Base-by-base conservation (phyloP, 305 asterid species). In the Fraxinus velutina region DNA sequence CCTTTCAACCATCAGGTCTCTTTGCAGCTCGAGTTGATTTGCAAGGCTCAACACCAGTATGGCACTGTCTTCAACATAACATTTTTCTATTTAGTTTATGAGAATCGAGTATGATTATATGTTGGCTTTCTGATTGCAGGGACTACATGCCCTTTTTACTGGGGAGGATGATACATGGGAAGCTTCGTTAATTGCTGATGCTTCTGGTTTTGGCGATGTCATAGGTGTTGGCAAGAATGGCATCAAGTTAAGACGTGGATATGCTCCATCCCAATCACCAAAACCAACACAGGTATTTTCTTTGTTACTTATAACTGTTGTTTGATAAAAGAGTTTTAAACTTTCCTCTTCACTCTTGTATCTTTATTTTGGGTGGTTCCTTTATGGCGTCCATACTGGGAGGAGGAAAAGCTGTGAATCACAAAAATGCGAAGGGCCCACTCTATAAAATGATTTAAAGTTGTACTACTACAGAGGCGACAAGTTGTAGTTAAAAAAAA, bases 141-240 rank as follows among this genome's bases (percentile, higher is more conserved):
- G 98, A 79, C 74, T 96, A 76, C 92, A 93, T 91, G 97, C 97
- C 44, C 95, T 94, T 77, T 96, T 94, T 85, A 94, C 97, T 32
- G 98, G 99, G 80, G 99, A 96, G 87, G 98, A 96, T 90, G 93
- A 90, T 84, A 91, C 98, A 66, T 96, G 99, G 98, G 99, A 96
- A 86, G 98, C 98, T 79, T 94, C 98, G 98, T 88, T 96, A 83
- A 87, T 80, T 89, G 89, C 79, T 79, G 94, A 90, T 82, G 80
- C 93, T 83, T 90, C 98, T 89, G 97, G 98, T 37, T 85, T 94
- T 84, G 88, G 93, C 47, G 79, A 84, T 86, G 86, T 89, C 81
- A 81, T 93, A 80, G 86, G 83, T 81, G 44, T 89, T 39, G 90
- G 92, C 75, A 85, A 89, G 83, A 91, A 84, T 55, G 89, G 89